Conservation (phyloP, 768 basidiomycete species). For the Butyriboletus loyo region DNA sequence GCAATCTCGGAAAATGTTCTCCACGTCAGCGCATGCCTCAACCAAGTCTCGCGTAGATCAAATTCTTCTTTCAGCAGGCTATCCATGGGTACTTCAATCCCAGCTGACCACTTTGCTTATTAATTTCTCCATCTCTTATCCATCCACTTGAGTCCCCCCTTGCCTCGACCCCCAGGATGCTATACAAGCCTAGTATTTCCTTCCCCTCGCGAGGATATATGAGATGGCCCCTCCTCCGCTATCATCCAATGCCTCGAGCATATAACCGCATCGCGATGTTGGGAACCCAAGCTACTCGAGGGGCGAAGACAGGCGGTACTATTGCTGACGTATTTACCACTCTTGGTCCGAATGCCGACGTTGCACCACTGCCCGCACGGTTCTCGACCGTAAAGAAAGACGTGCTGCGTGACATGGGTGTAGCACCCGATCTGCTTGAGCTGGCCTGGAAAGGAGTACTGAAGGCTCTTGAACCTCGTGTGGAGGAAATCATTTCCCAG, state of each 20-base stretch:
- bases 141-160: background rate
- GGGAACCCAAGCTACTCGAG: conserved; percentile 7
- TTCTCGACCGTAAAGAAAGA: conserved; percentile 60
- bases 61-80: background rate
- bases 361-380: conserved; percentile 47
- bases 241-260: background rate
- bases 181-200: background rate
- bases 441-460: conserved; percentile 58
- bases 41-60: no score
- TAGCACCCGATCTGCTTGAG: conserved; percentile 27
- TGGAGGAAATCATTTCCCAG: conserved; percentile 44
- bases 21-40: no score
- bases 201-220: background rate
- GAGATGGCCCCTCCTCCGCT: background rate
- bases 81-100: no score
- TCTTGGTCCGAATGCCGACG: conserved; percentile 36
- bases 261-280: conserved; percentile 3
- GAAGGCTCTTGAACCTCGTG: conserved; percentile 42
- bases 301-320: conserved; percentile 31
- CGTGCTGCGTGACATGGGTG: conserved; percentile 41
- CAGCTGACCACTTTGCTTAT: background rate
- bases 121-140: background rate
- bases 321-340: conserved; percentile 49
- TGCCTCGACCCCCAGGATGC: background rate
- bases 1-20: background rate